These are phyloP conservation scores for Quercus phellos DNA, from an alignment of 331 rosid species.

Conservation along the genomic window DNA sequence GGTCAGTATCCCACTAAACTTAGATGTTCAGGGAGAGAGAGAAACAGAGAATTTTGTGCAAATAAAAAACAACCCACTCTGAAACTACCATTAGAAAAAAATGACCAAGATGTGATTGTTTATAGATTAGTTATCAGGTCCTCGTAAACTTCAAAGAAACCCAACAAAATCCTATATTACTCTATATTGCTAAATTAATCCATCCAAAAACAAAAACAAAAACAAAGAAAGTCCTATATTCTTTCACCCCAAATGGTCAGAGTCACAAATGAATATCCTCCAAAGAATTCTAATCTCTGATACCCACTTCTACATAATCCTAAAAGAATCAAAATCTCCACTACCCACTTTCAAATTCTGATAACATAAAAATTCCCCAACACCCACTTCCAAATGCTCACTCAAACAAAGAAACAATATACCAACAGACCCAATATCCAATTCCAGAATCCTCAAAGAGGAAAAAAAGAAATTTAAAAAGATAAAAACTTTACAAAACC, in stretches of 20 bases:
- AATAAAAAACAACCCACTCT: conserved; percentile 29
- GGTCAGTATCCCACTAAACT: conserved; percentile 26
- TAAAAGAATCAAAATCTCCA: conserved; percentile 2
- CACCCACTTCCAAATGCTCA: conserved; percentile 17
- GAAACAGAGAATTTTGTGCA: conserved; percentile 13
- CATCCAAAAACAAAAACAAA: background rate
- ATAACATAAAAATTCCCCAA: background rate
- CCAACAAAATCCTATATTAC: conserved; percentile 24
- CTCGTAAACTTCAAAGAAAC: conserved; percentile 47
- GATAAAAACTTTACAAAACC: conserved; percentile 22
- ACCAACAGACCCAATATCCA: background rate
- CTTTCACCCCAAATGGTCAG: conserved; percentile 5
- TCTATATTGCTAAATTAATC: background rate
- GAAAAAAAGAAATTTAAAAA: background rate
- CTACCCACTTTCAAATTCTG: background rate
- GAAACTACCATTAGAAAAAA: conserved; percentile 29
- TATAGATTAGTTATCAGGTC: conserved; percentile 18
- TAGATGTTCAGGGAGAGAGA: conserved; percentile 15
- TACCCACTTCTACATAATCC: background rate
- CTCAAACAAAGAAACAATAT: conserved; percentile 11
- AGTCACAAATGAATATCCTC: conserved; percentile 1
- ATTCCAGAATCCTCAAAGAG: conserved; percentile 1
- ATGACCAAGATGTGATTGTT: background rate
- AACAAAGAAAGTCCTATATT: background rate
- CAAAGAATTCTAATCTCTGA: background rate